Percentiles rank a stretch among this genome's conserved stretches.
Evolutionary conservation across 2,329 filamentous ascomycete genomes (phyloP).

Genomic region (Rhinocladiella mackenziei): DNA sequence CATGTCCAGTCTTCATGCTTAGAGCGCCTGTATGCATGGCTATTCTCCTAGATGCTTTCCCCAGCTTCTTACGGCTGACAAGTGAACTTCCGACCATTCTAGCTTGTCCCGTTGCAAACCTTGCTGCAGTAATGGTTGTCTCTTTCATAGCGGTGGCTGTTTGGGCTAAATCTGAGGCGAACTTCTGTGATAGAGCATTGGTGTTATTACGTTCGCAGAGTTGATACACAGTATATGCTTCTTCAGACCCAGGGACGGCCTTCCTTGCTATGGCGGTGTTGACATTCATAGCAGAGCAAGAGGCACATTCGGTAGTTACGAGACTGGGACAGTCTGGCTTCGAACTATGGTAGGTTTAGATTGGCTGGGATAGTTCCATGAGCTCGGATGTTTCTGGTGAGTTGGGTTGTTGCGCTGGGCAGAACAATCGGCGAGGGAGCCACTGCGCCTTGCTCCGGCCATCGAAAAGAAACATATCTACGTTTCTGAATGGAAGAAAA

Average conservation of each 20-base stretch:
- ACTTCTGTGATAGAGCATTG: constrained; percentile 4
- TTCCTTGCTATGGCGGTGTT: neutral
- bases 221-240: neutral
- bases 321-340: constrained; percentile 6
- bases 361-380: neutral
- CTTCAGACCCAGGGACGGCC: constrained; percentile 1
- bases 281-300: neutral
- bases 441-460: constrained; percentile 1
- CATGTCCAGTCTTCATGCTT: constrained; percentile 8
- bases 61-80: constrained; percentile 9
- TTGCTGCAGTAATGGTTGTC: constrained; percentile 6
- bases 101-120: constrained; percentile 6
- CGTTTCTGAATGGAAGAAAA: constrained; percentile 10
- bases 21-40: constrained; percentile 8
- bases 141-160: constrained; percentile 13
- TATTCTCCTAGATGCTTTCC: constrained; percentile 7
- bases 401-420: neutral
- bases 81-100: constrained; percentile 11
- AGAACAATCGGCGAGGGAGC: no score
- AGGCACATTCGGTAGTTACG: neutral
- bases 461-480: constrained; percentile 5
- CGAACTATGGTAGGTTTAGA: neutral
- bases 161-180: constrained; percentile 6
- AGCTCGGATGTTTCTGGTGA: constrained; percentile 4
- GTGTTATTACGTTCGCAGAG: constrained; percentile 7